Evolutionary conservation across 73 alveolate species (phyloP), one percentile per base, ranked within the genome.

Genomic region (Stentor roeselii): DNA sequence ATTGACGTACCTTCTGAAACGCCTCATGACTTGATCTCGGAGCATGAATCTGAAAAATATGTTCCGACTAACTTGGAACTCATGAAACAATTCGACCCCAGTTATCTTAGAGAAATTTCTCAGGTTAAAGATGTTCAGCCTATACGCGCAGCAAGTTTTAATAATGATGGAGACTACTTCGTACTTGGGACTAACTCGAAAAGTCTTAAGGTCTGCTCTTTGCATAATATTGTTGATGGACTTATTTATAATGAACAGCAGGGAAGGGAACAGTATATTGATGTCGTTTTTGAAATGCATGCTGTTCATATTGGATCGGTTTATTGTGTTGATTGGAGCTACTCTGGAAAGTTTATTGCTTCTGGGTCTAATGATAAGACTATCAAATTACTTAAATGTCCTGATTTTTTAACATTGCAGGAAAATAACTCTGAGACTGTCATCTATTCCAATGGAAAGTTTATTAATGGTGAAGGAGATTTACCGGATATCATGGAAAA

Each of bases 181-280:
- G 99, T 98, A 3, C 85, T 96, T 27, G 99, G 99, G 59, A 96
- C 99, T 4, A 97, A 97, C 87, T 93, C 98, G 36, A 95, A 92
- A 84, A 82, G 97, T 50, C 89, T 97, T 60, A 97, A 97, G 78
- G 91, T 96, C 58, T 97, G 95, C 91, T 84, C 97, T 3, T 86
- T 97, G 86, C 90, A 91, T 27, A 88, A 94, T 61, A 86, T 94
- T 15, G 77, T 92, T 77, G 87, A 84, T 60, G 90, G 89, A 84
- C 87, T 90, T n/a, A 78, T 83, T 80, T 85, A 92, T 60, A 87
- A 78, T 88, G 88, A 88, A 89, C 87, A 42, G 87, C 86, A 77
- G 80, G 90, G 75, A 30, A 58, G 60, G 36, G 77, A n/a, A 14
- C 36, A 3, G 37, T 14, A 27, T 50, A 75, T 83, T 83, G 39